Evolutionary conservation across 2,329 filamentous ascomycete species (phyloP).

Genomic region (Hansfordia pulvinata): DNA sequence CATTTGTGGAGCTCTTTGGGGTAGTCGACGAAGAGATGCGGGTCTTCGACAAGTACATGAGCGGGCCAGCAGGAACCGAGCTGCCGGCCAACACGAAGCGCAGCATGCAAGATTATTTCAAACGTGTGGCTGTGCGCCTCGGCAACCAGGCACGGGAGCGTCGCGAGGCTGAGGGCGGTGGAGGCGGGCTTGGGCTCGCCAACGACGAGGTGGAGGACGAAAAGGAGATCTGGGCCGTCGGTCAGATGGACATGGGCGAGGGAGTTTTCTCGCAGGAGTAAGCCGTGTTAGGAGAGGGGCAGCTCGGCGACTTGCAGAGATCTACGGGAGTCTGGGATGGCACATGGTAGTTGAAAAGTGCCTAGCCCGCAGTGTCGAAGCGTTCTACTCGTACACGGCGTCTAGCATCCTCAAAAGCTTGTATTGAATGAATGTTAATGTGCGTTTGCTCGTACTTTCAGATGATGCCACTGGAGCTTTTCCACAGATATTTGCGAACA

Average conservation of each 20-base stretch:
- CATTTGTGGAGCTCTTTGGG: slow-evolving; percentile 80
- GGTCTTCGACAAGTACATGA: slow-evolving; percentile 86
- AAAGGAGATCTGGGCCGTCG: slow-evolving; percentile 90
- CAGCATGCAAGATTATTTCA: slow-evolving; percentile 95
- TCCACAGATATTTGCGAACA: too few relatives aligned
- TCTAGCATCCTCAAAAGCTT: too few relatives aligned
- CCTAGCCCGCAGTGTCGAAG: too few relatives aligned
- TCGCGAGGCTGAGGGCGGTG: slow-evolving; percentile 80
- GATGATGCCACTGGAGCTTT: too few relatives aligned
- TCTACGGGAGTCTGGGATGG: too few relatives aligned
- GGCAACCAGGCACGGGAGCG: slow-evolving; percentile 82
- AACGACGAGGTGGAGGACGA: slow-evolving; percentile 92
- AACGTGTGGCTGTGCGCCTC: slow-evolving; percentile 73
- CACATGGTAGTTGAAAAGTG: slow-evolving; percentile 5
- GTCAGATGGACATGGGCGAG: slow-evolving; percentile 66
- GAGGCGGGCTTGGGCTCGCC: slow-evolving; percentile 70
- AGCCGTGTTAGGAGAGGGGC: slow-evolving; percentile 3
- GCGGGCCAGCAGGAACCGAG: slow-evolving; percentile 46
- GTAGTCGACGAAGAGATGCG: slow-evolving; percentile 77
- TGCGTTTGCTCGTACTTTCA: too few relatives aligned
- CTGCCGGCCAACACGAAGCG: slow-evolving; percentile 64
- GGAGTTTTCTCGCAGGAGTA: slow-evolving; percentile 37
- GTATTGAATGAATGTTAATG: too few relatives aligned
- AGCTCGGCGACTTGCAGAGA: too few relatives aligned
- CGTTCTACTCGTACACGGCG: too few relatives aligned